Evolutionary conservation across 2,329 filamentous ascomycete species (phyloP), one percentile per base, ranked within the genome.

Genomic region (Didymella segeticola): DNA sequence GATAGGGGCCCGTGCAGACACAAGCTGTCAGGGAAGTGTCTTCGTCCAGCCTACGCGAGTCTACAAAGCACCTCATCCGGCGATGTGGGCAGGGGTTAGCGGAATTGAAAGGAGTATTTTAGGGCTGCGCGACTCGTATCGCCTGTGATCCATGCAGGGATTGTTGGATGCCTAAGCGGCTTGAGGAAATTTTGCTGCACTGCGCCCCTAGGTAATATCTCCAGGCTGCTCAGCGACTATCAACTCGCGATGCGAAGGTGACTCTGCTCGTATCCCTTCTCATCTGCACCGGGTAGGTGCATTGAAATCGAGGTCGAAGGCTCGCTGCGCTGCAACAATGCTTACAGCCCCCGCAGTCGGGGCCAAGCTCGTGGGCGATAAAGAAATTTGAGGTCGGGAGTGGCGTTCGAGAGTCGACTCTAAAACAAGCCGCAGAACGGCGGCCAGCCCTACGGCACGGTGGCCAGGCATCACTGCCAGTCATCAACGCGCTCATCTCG

Each of bases 171-270:
- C 50, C 50, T 53, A 53, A 53, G 50, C 50, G 43, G 50, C 30
- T 19, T 25, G 33, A 31, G 47, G 43, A 53, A 43, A 53, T 43
- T 53, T 45, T 47, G 36, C 29, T 42, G 42, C 48, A 19, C 43
- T 42, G 43, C 30, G 43, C 49, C 50, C 50, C 43, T 53, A 53
- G 47, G n/a, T n/a, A 30, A 53, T 53, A 52, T 41, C 42, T 34
- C 26, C 15, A 41, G 12, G 42, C 27, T 33, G 12, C 47, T 37
- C 38, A 30, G 12, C 29, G 22, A 39, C 11, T 43, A 47, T 53
- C 25, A 30, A 43, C 11, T 20, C 7, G 12, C 34, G 34, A 23
- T 37, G 19, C 19, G 8, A 23, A 5, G 12, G 19, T 30, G 37
- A 47, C 12, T 23, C 38, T 43, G 30, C 43, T 53, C 31, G 50